Evolutionary conservation across 2,329 filamentous ascomycete genomes (phyloP).

Genomic region (Apiospora koreana): DNA sequence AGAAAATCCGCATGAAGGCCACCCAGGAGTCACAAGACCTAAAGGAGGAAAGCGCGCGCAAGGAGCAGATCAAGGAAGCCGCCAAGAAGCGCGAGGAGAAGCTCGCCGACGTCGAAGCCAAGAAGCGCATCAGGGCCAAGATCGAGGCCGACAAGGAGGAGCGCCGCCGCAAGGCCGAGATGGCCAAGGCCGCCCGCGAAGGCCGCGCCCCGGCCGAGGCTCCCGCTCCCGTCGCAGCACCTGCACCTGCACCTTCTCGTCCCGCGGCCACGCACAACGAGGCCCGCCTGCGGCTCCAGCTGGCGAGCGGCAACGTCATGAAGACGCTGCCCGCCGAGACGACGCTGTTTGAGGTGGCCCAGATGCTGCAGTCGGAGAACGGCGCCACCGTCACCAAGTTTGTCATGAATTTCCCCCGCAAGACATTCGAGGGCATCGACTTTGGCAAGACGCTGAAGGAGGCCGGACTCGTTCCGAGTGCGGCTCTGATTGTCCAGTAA

Average conservation of each 20-base stretch:
- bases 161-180: constrained; percentile 79
- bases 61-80: constrained; percentile 91
- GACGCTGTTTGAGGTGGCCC: constrained; percentile 89
- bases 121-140: constrained; percentile 86
- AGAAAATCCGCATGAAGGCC: constrained; percentile 78
- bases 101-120: constrained; percentile 78
- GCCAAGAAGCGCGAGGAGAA: constrained; percentile 87
- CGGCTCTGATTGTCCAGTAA: constrained; percentile 77
- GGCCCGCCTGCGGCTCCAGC: constrained; percentile 80
- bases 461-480: constrained; percentile 84
- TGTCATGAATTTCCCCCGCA: constrained; percentile 82
- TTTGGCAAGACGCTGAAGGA: constrained; percentile 93
- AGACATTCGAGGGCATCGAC: constrained; percentile 73
- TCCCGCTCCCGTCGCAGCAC: constrained; percentile 47
- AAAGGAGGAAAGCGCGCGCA: constrained; percentile 85
- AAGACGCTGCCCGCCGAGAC: constrained; percentile 90
- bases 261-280: constrained; percentile 76
- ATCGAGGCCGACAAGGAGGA: constrained; percentile 95
- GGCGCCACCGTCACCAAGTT: constrained; percentile 75
- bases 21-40: constrained; percentile 86
- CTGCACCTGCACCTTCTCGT: constrained; percentile 47
- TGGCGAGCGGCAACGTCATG: constrained; percentile 71
- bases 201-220: constrained; percentile 58
- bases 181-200: constrained; percentile 82
- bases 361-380: constrained; percentile 71